Evolutionary conservation across 2,329 filamentous ascomycete genomes (phyloP), one percentile per base, ranked within the genome.

Genomic region (Orbilia brochopaga): DNA sequence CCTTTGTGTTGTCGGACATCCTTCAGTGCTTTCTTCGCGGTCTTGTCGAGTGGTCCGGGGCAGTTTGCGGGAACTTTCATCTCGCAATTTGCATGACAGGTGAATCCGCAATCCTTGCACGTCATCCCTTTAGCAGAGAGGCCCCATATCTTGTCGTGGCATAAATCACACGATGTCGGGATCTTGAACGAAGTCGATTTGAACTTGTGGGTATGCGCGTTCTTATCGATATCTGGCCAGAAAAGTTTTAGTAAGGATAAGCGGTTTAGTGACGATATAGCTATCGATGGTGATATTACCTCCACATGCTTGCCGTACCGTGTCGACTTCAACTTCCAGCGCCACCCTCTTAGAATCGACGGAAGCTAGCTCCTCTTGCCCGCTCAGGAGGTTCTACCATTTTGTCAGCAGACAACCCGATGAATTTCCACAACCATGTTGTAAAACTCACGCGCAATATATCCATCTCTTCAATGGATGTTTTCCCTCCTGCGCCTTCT

Each of bases 131-230:
- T 99, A 40, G 94, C 93, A 30, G 91, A 96, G 44, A 99, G 80
- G 0, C 94, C 94, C 94, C 94, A 99, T 79, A 99, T 96, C 27
- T 94, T 87, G 78, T 99, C 94, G 17, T 92, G 92, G 76, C 94
- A 99, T 11, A 97, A 84, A 79, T 99, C 94, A 81, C 94, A 99
- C 79, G 97, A 97, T 2, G 94, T 99, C 0, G 95, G 95, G 72
- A 99, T 96, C 80, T 97, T 97, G 84, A 97, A 99, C 0, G 94
- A 97, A 78, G 97, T 92, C n/a, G 91, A 88, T 80, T 96, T 96
- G 85, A 99, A 99, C 78, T 96, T 94, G 82, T 99, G 94, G 77
- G 92, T 96, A 79, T 91, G 91, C 10, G 92, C 92, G 17, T 93
- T 93, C 19, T 96, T 83, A 1, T 92, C 96, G 61, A 99, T 85